A percentile compares a stretch with the other conserved stretches of the same genome.
phyloP scores from a whole-genome alignment of 306 rosid genomes.

The Lathyrus sativus region DNA sequence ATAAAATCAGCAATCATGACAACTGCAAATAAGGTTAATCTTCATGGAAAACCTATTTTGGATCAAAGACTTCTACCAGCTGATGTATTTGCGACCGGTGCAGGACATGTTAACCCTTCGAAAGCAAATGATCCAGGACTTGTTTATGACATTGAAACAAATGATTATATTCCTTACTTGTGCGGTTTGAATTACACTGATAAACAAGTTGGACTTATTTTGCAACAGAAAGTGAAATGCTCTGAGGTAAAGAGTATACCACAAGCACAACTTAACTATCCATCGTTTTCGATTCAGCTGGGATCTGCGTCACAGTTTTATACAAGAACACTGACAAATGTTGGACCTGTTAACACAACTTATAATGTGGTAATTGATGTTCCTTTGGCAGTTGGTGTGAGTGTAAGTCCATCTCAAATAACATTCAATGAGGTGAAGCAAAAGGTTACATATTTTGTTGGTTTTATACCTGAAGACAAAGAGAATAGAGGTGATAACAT shows the following conservation, averaged over 20 bases:
- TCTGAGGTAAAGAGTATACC: conserved; percentile 31
- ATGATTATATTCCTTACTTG: conserved; percentile 56
- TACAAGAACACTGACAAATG: conserved; percentile 54
- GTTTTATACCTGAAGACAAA: conserved; percentile 37
- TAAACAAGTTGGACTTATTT: conserved; percentile 38
- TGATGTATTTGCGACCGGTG: conserved; percentile 48
- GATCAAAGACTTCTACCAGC: conserved; percentile 45
- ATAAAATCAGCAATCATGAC: conserved; percentile 64
- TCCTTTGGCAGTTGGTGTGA: conserved; percentile 40
- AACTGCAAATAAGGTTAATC: conserved; percentile 31
- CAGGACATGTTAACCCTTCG: conserved; percentile 64
- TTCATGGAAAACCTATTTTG: conserved; percentile 35
- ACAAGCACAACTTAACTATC: conserved; percentile 56
- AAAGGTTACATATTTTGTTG: conserved; percentile 35
- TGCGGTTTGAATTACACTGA: conserved; percentile 58
- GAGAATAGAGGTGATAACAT: neutral
- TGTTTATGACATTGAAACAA: conserved; percentile 48
- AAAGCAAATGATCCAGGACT: conserved; percentile 58
- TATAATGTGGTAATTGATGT: conserved; percentile 32
- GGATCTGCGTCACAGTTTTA: conserved; percentile 40
- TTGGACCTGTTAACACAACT: conserved; percentile 45
- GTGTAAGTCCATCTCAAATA: conserved; percentile 36
- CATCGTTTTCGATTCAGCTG: conserved; percentile 46
- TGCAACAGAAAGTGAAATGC: conserved; percentile 40
- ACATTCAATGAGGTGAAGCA: conserved; percentile 51